Conservation (phyloP, 805 yeast genomes). For the Kurtzmaniella cleridarum region DNA sequence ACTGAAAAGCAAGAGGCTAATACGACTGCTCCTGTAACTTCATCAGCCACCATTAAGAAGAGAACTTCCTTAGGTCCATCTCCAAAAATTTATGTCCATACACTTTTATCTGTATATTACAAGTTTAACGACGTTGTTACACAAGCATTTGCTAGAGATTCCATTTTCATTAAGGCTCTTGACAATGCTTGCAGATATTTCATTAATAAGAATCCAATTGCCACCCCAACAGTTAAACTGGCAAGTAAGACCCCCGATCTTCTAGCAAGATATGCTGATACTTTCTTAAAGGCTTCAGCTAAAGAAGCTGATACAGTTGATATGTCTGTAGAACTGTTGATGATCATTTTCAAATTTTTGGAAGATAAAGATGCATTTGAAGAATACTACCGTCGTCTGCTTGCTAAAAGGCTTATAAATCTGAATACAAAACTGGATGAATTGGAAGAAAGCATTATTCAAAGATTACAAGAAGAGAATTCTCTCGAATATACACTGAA, state of each 20-base stretch:
- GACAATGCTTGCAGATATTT: conserved; percentile 84
- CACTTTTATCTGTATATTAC: conserved; percentile 64
- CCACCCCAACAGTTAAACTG: conserved; percentile 55
- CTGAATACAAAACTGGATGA: conserved; percentile 82
- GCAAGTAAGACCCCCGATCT: conserved; percentile 86
- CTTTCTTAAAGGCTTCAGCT: conserved; percentile 68
- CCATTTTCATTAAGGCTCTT: conserved; percentile 77
- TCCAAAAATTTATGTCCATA: conserved; percentile 76
- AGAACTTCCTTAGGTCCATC: conserved; percentile 36
- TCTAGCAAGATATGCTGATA: conserved; percentile 84
- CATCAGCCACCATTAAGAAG: conserved; percentile 10
- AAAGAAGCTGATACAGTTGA: conserved; percentile 66
- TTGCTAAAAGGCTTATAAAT: conserved; percentile 85
- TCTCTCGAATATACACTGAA: conserved; percentile 90
- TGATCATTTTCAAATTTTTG: conserved; percentile 80
- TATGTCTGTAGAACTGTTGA: conserved; percentile 78
- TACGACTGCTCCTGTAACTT: conserved; percentile 6
- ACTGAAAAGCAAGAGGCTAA: conserved; percentile 20
- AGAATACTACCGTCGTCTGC: conserved; percentile 79
- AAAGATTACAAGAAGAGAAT: conserved; percentile 81
- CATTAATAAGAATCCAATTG: conserved; percentile 78
- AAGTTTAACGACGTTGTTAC: conserved; percentile 62
- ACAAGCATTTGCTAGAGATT: conserved; percentile 64
- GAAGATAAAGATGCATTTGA: conserved; percentile 96
- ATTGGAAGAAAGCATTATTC: conserved; percentile 78